Conservation (phyloP, 176 grass and related monocot genomes). For the Oryza meridionalis region DNA sequence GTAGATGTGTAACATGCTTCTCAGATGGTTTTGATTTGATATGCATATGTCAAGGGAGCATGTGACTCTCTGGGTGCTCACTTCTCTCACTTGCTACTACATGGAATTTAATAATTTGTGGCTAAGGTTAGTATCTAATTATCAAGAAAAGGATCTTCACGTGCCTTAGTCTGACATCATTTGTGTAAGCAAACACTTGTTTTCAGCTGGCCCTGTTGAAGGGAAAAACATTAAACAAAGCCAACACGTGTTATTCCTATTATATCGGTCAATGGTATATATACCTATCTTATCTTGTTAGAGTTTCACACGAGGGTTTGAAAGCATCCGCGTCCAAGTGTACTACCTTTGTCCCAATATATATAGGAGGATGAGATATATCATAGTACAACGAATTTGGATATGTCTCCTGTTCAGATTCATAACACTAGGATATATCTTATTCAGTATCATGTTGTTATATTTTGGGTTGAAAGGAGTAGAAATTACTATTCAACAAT, state of each 20-base stretch:
- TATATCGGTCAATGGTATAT: neutral
- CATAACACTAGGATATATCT: too few relatives aligned
- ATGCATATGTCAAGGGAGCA: conserved; percentile 19
- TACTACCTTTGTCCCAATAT: too few relatives aligned
- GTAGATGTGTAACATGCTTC: conserved; percentile 13
- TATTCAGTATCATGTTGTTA: too few relatives aligned
- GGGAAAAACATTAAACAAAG: neutral
- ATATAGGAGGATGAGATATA: too few relatives aligned
- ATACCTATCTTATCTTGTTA: too few relatives aligned
- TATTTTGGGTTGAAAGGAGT: too few relatives aligned
- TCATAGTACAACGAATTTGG: too few relatives aligned
- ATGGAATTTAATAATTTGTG: conserved; percentile 35
- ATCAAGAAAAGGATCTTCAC: neutral
- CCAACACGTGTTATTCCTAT: neutral
- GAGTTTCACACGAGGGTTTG: neutral
- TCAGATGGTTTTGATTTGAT: conserved; percentile 6
- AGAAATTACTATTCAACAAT: too few relatives aligned
- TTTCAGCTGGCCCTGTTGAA: neutral
- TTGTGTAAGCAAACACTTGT: neutral
- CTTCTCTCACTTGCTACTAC: conserved; percentile 13
- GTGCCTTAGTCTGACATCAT: neutral
- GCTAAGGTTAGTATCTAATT: conserved; percentile 14
- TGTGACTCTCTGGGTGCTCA: conserved; percentile 34
- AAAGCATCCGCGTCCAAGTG: neutral
- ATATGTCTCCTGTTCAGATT: too few relatives aligned